A percentile compares a stretch with the other conserved stretches of the same genome.
phyloP scores from a whole-genome alignment of 257 asterid species.

The Nicotiana noctiflora region DNA sequence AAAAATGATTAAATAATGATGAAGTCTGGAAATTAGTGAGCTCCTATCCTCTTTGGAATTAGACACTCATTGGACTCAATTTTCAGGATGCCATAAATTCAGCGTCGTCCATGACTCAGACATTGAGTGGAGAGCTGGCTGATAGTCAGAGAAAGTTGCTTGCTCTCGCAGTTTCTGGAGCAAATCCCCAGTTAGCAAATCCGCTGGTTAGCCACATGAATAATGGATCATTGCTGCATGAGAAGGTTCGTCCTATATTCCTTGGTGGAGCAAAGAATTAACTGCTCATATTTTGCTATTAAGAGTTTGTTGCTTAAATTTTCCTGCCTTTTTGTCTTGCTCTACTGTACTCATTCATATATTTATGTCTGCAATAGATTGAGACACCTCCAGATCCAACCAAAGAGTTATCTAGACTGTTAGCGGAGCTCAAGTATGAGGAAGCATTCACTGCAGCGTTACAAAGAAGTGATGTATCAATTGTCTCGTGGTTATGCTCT shows the following conservation, averaged over 20 bases:
- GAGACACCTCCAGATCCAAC: slow-evolving; percentile 93
- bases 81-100: slow-evolving; percentile 82
- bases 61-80: not conserved
- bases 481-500: slow-evolving; percentile 91
- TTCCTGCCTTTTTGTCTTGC: not conserved
- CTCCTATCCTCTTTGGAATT: not conserved
- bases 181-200: slow-evolving; percentile 54
- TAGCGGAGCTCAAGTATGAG: slow-evolving; percentile 75
- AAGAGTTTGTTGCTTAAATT: not conserved
- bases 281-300: not conserved
- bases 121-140: slow-evolving; percentile 69
- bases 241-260: slow-evolving; percentile 47
- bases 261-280: not conserved
- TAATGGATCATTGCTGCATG: slow-evolving; percentile 88
- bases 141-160: slow-evolving; percentile 87
- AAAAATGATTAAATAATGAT: not conserved
- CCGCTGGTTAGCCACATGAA: slow-evolving; percentile 63
- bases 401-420: slow-evolving; percentile 75
- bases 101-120: slow-evolving; percentile 77
- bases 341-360: not conserved
- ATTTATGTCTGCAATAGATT: slow-evolving; percentile 31
- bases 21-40: not conserved
- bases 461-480: slow-evolving; percentile 78
- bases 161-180: slow-evolving; percentile 52
- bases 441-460: slow-evolving; percentile 88